A percentile compares a stretch with the other conserved stretches of the same genome.
Evolutionary conservation across 306 rosid genomes (phyloP).

Genomic region (Prunus salicina): DNA sequence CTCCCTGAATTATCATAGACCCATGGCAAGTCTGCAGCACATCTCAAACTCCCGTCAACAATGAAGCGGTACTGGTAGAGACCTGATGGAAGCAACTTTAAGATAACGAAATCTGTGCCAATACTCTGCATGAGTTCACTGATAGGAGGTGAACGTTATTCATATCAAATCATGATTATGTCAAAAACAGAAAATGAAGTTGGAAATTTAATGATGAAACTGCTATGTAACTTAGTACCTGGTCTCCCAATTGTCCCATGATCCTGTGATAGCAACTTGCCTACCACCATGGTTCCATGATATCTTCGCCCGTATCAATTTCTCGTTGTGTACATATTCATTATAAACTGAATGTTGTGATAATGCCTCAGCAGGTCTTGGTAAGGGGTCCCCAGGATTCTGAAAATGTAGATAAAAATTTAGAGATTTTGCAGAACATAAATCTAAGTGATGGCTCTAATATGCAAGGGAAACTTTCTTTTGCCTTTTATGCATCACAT

Average conservation of each 20-base stretch:
- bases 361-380: slow-evolving; percentile 25
- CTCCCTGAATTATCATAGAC: slow-evolving; percentile 43
- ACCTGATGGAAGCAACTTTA: slow-evolving; percentile 58
- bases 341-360: slow-evolving; percentile 30
- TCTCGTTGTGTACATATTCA: slow-evolving; percentile 33
- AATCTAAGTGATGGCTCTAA: neutral
- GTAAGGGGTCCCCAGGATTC: slow-evolving; percentile 38
- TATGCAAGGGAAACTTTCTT: neutral
- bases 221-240: slow-evolving; percentile 34
- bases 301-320: slow-evolving; percentile 44
- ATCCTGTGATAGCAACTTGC: slow-evolving; percentile 62
- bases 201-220: neutral
- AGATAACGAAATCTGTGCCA: slow-evolving; percentile 36
- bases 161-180: slow-evolving; percentile 12
- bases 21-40: slow-evolving; percentile 76
- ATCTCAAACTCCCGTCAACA: slow-evolving; percentile 65
- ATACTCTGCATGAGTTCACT: slow-evolving; percentile 61
- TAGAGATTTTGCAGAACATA: slow-evolving; percentile 2
- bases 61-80: slow-evolving; percentile 70
- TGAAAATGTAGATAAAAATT: slow-evolving; percentile 34
- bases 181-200: slow-evolving; percentile 8
- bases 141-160: slow-evolving; percentile 27
- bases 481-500: neutral
- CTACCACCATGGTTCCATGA: slow-evolving; percentile 71
- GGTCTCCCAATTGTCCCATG: slow-evolving; percentile 89